Base-by-base conservation (phyloP, 1,284 basidiomycete species). In the Ganoderma meredithae region DNA sequence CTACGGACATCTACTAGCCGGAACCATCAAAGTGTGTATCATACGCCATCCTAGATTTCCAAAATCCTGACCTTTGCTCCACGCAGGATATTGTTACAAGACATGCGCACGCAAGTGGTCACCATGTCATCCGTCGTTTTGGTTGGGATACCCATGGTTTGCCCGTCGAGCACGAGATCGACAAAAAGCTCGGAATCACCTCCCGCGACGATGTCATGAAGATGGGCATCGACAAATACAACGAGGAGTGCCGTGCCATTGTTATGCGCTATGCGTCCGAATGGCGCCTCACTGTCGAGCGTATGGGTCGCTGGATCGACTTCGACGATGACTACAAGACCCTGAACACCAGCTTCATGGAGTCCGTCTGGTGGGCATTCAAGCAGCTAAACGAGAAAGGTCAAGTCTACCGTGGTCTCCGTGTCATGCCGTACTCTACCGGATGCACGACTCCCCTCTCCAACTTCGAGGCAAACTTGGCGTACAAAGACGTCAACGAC, bases 271-370 rank as follows among this genome's bases (percentile, higher is more conserved):
- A 99, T 80, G 89, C 97, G 6, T 85, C 86, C 17, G 97, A 99
- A 79, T 99, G 98, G 98, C 90, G 95, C 68, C 77, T 83, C 47
- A 99, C 96, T 6, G 97, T 99, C 68, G 97, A 98, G 81, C 90
- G 98, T 71, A 97, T 99, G 92, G 98, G 97, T 49, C 90, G 98
- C 71, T 99, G 98, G 98, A 99, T 99, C 82, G 98, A 99, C 82
- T 99, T 99, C 78, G 98, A 99, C 83, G 95, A 98, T 74, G 98
- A 98, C 75, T 99, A 99, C 88, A 99, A 98, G 84, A 99, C 98
- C 15, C 88, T 99, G 72, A 95, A 99, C 79, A 82, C 91, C 7
- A 85, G 89, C 27, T 99, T 96, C 81, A 99, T 99, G 98, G 98
- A 99, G 85, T 93, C 91, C 58, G 95, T 98, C 17, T 99, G 98